Conservation (phyloP, 495 filamentous ascomycete species). For the Cryomyces minteri region DNA sequence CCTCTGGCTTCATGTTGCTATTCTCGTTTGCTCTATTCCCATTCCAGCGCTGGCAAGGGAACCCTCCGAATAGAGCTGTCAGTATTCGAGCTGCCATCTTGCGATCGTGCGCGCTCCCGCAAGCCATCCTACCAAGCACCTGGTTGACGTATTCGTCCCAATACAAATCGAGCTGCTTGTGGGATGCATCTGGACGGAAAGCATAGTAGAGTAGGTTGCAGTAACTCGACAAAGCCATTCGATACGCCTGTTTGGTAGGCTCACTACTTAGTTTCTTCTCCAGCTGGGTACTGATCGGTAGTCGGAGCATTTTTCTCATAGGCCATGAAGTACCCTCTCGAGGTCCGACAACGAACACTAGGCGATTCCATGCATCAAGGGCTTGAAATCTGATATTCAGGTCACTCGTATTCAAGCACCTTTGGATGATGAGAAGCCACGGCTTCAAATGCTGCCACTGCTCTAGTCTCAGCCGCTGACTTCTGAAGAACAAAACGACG, state of each 20-base stretch:
- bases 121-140: conserved; percentile 28
- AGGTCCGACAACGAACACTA: conserved; percentile 51
- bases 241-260: conserved; percentile 33
- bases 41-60: conserved; percentile 49
- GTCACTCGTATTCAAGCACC: conserved; percentile 71
- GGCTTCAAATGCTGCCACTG: conserved; percentile 52
- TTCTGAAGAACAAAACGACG: conserved; percentile 55
- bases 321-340: conserved; percentile 38
- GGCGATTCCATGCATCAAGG: conserved; percentile 64
- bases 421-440: conserved; percentile 62
- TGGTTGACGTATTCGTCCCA: conserved; percentile 62
- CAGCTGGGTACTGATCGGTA: conserved; percentile 52
- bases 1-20: conserved; percentile 20
- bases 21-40: conserved; percentile 39
- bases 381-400: conserved; percentile 52
- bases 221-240: conserved; percentile 46
- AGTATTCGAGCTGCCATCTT: conserved; percentile 41
- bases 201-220: conserved; percentile 74
- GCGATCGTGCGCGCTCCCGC: conserved; percentile 4
- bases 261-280: conserved; percentile 40
- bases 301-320: conserved; percentile 45
- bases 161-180: conserved; percentile 45
- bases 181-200: conserved; percentile 46
- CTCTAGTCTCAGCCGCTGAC: conserved; percentile 39
- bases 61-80: conserved; percentile 45